Conservation (phyloP, 116 monocot genomes). For the Thalassia testudinum region DNA sequence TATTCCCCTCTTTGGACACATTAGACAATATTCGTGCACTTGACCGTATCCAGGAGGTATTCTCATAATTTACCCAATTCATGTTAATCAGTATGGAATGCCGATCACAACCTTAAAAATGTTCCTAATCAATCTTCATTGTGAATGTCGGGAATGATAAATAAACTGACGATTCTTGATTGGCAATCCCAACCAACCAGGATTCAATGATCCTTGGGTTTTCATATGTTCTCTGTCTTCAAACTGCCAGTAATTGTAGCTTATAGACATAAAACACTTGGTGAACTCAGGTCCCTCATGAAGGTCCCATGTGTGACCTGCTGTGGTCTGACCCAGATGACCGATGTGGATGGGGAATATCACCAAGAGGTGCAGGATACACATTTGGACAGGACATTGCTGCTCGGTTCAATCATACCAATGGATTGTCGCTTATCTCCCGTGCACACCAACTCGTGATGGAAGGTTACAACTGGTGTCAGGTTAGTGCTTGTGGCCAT, state of each 20-base stretch:
- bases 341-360: constrained; percentile 86
- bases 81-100: too few species aligned
- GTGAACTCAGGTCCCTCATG: constrained; percentile 69
- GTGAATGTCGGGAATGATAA: too few species aligned
- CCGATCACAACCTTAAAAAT: too few species aligned
- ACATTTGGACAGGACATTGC: constrained; percentile 96
- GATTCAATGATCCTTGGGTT: too few species aligned
- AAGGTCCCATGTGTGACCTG: constrained; percentile 99
- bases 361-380: constrained; percentile 87
- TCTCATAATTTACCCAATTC: too few species aligned
- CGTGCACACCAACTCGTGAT: constrained; percentile 96
- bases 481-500: constrained; percentile 19
- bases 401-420: constrained; percentile 86
- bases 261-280: too few species aligned
- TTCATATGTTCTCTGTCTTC: too few species aligned
- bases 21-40: constrained; percentile 90
- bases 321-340: constrained; percentile 99
- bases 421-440: constrained; percentile 69
- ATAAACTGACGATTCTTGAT: too few species aligned
- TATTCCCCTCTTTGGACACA: constrained; percentile 86
- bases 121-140: too few species aligned
- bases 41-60: constrained; percentile 95
- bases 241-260: too few species aligned
- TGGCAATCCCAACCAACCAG: too few species aligned
- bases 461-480: constrained; percentile 97